These are phyloP conservation scores for Colletotrichum caudatum DNA, from an alignment of 2,329 filamentous ascomycete genomes.

Conservation along the genomic window DNA sequence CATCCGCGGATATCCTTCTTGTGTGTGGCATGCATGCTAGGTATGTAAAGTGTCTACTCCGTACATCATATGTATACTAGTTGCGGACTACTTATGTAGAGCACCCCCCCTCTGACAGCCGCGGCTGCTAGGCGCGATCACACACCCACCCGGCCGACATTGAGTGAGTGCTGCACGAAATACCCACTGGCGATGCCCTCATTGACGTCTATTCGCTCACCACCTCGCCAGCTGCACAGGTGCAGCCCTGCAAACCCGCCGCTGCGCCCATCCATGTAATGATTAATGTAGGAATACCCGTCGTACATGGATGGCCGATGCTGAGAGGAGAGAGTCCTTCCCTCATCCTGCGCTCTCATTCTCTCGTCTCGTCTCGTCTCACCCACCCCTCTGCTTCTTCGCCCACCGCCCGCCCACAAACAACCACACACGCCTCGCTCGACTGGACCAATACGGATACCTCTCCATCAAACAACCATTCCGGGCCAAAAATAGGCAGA, in stretches of 20 bases:
- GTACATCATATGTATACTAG: no score
- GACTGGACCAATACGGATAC: conserved; percentile 21
- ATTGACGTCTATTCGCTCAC: conserved; percentile 38
- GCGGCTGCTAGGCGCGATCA: conserved; percentile 8
- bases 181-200: conserved; percentile 39
- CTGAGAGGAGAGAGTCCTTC: neutral
- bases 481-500: conserved; percentile 35
- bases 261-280: neutral
- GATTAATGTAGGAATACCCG: neutral
- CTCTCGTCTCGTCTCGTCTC: neutral
- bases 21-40: neutral
- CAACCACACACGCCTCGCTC: conserved; percentile 21
- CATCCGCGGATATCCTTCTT: neutral
- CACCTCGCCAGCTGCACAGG: conserved; percentile 5
- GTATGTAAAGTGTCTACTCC: neutral
- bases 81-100: no score
- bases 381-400: neutral
- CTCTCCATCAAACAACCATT: neutral
- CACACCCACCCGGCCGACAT: conserved; percentile 28
- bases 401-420: conserved; percentile 13
- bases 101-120: neutral
- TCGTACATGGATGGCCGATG: conserved; percentile 23
- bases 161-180: conserved; percentile 21
- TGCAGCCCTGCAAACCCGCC: conserved; percentile 23
- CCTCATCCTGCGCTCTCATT: neutral